Evolutionary conservation across 108 stramenopile genomes (phyloP).

Genomic region (Cyclotella cryptica): DNA sequence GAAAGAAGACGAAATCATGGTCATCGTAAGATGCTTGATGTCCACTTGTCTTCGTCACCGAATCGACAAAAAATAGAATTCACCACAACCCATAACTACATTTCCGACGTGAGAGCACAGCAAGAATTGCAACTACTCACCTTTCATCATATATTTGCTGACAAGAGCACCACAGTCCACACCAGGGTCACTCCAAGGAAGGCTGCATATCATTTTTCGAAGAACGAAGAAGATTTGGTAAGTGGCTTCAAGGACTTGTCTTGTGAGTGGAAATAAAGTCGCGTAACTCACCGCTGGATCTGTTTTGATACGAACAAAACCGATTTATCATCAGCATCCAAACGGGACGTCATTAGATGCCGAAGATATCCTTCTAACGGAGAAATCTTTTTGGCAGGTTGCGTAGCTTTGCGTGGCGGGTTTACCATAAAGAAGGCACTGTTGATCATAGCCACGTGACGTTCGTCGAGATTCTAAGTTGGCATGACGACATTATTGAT

Average conservation of each 20-base stretch:
- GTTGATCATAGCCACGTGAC: slow-evolving; percentile 79
- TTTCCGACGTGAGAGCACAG: too few species aligned
- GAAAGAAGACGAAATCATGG: too few species aligned
- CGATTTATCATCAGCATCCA: slow-evolving; percentile 68
- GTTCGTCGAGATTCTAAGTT: slow-evolving; percentile 77
- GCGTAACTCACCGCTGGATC: slow-evolving; percentile 59
- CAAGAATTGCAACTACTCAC: too few species aligned
- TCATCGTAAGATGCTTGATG: too few species aligned
- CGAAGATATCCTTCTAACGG: slow-evolving; percentile 88
- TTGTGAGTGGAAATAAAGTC: neutral
- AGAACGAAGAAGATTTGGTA: neutral
- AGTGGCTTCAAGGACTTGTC: neutral
- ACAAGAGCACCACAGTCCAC: slow-evolving; percentile 76
- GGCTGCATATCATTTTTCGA: slow-evolving; percentile 8
- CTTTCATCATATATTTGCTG: slow-evolving; percentile 82
- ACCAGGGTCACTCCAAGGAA: slow-evolving; percentile 90
- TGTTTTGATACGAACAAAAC: slow-evolving; percentile 85
- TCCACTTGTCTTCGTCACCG: too few species aligned
- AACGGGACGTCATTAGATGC: slow-evolving; percentile 70
- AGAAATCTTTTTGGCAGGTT: slow-evolving; percentile 73
- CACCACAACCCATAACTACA: too few species aligned
- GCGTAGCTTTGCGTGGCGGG: slow-evolving; percentile 65
- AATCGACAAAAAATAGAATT: too few species aligned
- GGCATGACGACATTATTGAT: neutral
- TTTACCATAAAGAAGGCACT: slow-evolving; percentile 86